A percentile compares a stretch with the other conserved stretches of the same genome.
phyloP scores from a whole-genome alignment of 345 rosid species.

The Citrus sp. region DNA sequence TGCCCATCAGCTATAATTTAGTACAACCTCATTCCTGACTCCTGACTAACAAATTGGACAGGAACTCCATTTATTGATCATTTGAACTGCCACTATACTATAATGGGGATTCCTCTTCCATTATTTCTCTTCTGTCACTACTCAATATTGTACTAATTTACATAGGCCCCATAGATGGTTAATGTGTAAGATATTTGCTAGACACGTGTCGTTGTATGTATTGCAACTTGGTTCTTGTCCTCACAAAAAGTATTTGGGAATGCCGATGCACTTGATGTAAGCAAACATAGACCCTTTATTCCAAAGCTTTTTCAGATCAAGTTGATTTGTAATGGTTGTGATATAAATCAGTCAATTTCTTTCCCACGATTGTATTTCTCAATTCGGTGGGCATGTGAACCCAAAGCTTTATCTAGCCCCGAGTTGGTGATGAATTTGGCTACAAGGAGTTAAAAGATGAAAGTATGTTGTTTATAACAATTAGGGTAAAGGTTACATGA shows the following conservation, averaged over 20 bases:
- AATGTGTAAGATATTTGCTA: not conserved
- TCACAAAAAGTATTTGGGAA: not conserved
- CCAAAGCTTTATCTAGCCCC: not conserved
- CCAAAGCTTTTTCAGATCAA: constrained; percentile 6
- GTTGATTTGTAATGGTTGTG: not conserved
- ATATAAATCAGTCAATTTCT: not conserved
- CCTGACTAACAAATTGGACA: not conserved
- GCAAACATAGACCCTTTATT: not conserved
- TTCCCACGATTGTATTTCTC: constrained; percentile 1
- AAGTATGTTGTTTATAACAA: not conserved
- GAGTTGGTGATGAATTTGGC: not conserved
- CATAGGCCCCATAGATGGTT: not conserved
- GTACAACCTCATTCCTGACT: not conserved
- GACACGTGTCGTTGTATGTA: constrained; percentile 8
- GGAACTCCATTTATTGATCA: no score
- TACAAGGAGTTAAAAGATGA: not conserved
- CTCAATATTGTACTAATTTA: not conserved
- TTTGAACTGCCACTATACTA: no score
- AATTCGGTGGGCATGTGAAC: not conserved
- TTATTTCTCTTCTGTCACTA: not conserved
- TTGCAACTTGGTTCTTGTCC: constrained; percentile 17
- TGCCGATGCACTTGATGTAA: constrained; percentile 11
- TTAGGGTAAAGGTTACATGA: not conserved
- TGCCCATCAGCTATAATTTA: no score
- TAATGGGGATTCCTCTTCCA: not conserved